phyloP scores from a whole-genome alignment of 352 stramenopile genomes.

The Globisporangium viniferum region DNA sequence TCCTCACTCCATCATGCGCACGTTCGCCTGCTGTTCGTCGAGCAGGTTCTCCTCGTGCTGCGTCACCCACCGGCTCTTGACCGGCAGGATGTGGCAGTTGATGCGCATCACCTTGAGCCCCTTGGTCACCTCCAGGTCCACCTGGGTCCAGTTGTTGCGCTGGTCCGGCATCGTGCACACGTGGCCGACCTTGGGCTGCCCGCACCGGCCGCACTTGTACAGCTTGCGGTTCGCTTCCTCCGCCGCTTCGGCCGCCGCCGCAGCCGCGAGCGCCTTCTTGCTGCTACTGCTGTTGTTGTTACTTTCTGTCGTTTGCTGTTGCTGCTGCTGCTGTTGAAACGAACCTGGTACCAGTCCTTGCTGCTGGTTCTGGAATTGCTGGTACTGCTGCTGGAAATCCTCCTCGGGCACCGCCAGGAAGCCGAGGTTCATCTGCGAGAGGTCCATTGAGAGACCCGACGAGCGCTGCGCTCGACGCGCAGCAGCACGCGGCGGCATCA shows the following conservation, averaged over 20 bases:
- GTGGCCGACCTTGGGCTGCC: constrained; percentile 82
- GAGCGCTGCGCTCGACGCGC: constrained; percentile 44
- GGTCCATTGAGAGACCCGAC: constrained; percentile 77
- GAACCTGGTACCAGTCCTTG: constrained; percentile 14
- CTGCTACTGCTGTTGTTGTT: constrained; percentile 23
- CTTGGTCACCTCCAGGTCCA: constrained; percentile 74
- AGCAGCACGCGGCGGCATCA: constrained; percentile 11
- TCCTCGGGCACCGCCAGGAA: constrained; percentile 70
- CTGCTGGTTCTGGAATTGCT: constrained; percentile 19
- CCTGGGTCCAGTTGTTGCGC: constrained; percentile 84
- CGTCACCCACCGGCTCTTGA: constrained; percentile 62
- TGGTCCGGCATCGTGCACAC: constrained; percentile 85
- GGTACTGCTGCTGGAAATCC: constrained; percentile 39
- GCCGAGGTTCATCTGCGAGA: constrained; percentile 76
- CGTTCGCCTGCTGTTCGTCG: constrained; percentile 6
- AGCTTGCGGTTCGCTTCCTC: constrained; percentile 65
- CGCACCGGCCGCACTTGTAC: constrained; percentile 87
- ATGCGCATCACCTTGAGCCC: constrained; percentile 67
- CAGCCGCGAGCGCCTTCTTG: constrained; percentile 23
- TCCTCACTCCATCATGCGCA: not conserved
- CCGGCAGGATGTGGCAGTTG: constrained; percentile 70
- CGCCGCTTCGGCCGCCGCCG: not conserved
- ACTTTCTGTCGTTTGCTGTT: constrained; percentile 13
- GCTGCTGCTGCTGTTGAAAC: not conserved
- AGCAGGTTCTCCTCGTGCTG: constrained; percentile 60